phyloP scores from a whole-genome alignment of 768 basidiomycete genomes.

The Xerocomellus amylosporus region DNA sequence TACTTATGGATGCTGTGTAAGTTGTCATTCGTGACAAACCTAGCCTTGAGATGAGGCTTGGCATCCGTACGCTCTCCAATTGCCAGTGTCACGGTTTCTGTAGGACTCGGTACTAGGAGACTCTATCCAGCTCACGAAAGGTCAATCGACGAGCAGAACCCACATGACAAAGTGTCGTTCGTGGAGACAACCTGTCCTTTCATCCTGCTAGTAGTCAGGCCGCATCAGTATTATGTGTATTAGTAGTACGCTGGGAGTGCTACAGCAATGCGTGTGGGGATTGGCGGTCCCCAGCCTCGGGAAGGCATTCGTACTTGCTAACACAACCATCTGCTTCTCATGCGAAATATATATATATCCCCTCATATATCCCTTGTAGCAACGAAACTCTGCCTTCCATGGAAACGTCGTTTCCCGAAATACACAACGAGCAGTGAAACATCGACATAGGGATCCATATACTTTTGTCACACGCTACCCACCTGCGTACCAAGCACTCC shows the following conservation, averaged over 20 bases:
- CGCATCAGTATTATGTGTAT: neutral
- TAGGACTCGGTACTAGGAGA: too few species aligned
- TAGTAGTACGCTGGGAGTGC: neutral
- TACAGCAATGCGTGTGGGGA: conserved; percentile 43
- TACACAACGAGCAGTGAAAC: conserved; percentile 72
- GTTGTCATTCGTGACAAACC: too few species aligned
- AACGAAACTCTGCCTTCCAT: conserved; percentile 87
- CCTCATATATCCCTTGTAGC: conserved; percentile 86
- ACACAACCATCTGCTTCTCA: conserved; percentile 90
- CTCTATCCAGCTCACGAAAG: too few species aligned
- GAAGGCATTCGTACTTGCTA: conserved; percentile 78
- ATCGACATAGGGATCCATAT: conserved; percentile 78
- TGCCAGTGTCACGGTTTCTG: too few species aligned
- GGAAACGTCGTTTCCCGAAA: conserved; percentile 69
- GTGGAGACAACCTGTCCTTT: neutral
- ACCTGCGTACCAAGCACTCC: conserved; percentile 45
- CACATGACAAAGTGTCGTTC: neutral
- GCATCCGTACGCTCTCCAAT: too few species aligned
- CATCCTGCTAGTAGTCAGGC: too few species aligned
- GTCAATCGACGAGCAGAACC: neutral
- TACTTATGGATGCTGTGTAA: too few species aligned
- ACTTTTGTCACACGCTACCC: conserved; percentile 70
- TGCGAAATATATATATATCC: conserved; percentile 99
- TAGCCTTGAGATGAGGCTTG: too few species aligned
- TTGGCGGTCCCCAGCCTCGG: conserved; percentile 66